These are phyloP conservation scores for Fusarium phyllophilum DNA, from an alignment of 2,329 filamentous ascomycete genomes.

Conservation along the genomic window DNA sequence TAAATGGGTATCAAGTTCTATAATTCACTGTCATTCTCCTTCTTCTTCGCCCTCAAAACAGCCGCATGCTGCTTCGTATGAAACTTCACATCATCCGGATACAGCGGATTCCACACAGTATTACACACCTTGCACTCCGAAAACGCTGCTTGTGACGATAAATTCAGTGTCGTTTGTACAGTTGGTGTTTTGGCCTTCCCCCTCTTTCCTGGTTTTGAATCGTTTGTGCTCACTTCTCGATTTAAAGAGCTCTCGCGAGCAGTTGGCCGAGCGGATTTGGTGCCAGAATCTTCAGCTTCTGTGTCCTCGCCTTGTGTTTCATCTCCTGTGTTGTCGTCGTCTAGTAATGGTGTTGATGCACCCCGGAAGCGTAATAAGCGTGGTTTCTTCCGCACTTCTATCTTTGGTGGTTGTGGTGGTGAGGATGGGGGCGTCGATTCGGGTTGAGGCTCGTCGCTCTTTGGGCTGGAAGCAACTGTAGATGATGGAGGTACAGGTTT, in stretches of 20 bases:
- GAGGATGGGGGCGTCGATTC: slow-evolving; percentile 40
- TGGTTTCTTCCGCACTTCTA: slow-evolving; percentile 35
- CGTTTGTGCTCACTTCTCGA: slow-evolving; percentile 10
- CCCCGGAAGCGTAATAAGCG: slow-evolving; percentile 47
- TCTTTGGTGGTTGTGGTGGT: slow-evolving; percentile 4
- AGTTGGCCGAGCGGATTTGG: not conserved
- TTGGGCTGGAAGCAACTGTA: slow-evolving; percentile 13
- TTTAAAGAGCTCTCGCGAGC: not conserved
- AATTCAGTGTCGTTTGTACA: slow-evolving; percentile 57
- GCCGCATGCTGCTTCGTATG: slow-evolving; percentile 54
- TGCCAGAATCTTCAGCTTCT: not conserved
- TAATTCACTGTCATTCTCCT: slow-evolving; percentile 33
- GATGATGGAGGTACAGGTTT: slow-evolving; percentile 44
- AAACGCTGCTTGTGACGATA: slow-evolving; percentile 55
- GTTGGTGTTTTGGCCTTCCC: slow-evolving; percentile 38
- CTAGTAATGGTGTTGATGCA: slow-evolving; percentile 20
- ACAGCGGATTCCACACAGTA: slow-evolving; percentile 57
- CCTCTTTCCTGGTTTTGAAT: slow-evolving; percentile 29
- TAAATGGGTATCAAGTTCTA: slow-evolving; percentile 41
- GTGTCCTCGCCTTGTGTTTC: not conserved
- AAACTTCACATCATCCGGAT: slow-evolving; percentile 56
- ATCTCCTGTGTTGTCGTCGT: slow-evolving; percentile 3
- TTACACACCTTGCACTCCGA: slow-evolving; percentile 56
- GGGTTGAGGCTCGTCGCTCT: slow-evolving; percentile 26
- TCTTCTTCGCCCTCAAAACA: slow-evolving; percentile 45